Base-by-base conservation (phyloP, 345 rosid genomes). In the Linum trigynum region DNA sequence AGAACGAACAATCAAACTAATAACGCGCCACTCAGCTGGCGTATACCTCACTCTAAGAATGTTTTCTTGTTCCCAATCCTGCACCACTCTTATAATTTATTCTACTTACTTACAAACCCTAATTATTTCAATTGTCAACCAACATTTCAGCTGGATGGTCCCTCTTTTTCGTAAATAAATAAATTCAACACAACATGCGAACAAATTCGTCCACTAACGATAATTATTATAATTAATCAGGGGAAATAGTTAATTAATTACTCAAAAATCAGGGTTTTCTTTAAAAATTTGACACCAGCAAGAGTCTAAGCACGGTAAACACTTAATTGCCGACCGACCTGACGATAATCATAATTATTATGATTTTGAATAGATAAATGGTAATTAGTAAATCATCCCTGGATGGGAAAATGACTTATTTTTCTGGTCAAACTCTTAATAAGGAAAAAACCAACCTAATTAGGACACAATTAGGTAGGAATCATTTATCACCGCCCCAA, bases 41-140 rank as follows among this genome's bases (percentile, higher is more conserved):
- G 71, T 75, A 69, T 43, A 11, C 61, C 56, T 48, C 60, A 79
- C 69, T 36, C 73, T 60, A 61, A 72, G 83, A 81, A 83, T 81
- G 80, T 83, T 69, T 23, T 63, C 64, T 15, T 48, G 9, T 12
- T 15, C 14, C 32, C 32, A 23, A 23, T 23, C 32, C 32, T 23
- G 32, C 32, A 23, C 32, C 32, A 23, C 32, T 23, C 32, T 23
- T 23, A 23, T 23, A 23, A 23, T 23, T 23, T 23, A 23, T 48
- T 48, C 14, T 9, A 48, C 14, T 48, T 48, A 48, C 9, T 48
- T 45, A 1, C 14, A 48, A 5, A 48, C 32, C 14, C 14, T 48
- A 48, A 48, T 48, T 48, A 48, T 23, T 23, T 23, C 32, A 45
- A 48, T 9, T 48, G 53, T 3, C 53, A 48, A 48, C 53, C 53